Evolutionary conservation across 2,329 filamentous ascomycete genomes (phyloP).

Genomic region (Tothia fuscella): DNA sequence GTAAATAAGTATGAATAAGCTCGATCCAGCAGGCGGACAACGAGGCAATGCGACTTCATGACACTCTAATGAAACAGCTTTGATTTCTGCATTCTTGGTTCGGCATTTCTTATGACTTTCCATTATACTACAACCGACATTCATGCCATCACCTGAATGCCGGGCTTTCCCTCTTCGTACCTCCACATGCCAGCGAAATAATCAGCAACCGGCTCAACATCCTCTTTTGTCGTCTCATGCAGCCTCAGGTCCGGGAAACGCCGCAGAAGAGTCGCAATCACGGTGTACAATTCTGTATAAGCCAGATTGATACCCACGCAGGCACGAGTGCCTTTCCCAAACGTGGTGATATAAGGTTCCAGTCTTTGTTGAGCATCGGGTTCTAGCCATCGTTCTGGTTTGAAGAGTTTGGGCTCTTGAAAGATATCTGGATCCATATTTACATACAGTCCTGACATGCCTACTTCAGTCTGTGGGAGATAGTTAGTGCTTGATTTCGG

Average conservation of each 20-base stretch:
- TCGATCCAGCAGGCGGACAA: too few species aligned
- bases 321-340: conserved; percentile 30
- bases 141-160: not conserved
- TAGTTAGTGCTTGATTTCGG: too few species aligned
- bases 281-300: conserved; percentile 25
- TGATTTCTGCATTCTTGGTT: not conserved
- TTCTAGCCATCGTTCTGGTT: conserved; percentile 24
- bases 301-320: conserved; percentile 36
- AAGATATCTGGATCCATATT: conserved; percentile 17
- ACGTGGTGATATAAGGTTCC: conserved; percentile 26
- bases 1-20: too few species aligned
- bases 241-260: conserved; percentile 15
- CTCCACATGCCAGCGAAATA: conserved; percentile 12
- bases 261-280: conserved; percentile 16
- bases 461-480: not conserved
- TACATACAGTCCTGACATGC: conserved; percentile 8
- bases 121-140: not conserved
- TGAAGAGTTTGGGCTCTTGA: conserved; percentile 16
- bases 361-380: not conserved
- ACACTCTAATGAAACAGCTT: too few species aligned
- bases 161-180: too few species aligned
- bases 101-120: not conserved
- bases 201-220: conserved; percentile 24
- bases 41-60: not conserved
- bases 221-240: conserved; percentile 17